These are phyloP conservation scores for Oryza officinalis DNA, from an alignment of 176 grass and related monocot genomes.

Conservation along the genomic window DNA sequence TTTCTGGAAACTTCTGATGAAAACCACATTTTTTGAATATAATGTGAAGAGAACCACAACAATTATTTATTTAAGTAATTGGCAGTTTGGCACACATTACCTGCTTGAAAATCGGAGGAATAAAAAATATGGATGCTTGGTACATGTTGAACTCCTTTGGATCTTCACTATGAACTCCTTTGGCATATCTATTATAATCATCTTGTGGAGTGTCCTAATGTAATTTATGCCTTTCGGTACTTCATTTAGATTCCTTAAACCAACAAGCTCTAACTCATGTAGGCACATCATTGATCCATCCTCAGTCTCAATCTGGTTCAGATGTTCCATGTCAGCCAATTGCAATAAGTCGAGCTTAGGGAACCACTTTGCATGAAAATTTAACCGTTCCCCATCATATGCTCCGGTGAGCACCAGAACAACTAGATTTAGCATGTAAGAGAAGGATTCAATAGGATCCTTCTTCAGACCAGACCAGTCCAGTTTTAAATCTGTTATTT, in stretches of 20 bases:
- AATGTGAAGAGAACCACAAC: not conserved
- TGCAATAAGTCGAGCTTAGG: conserved; percentile 40
- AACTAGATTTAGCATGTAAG: conserved; percentile 38
- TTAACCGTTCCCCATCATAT: conserved; percentile 35
- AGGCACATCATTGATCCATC: conserved; percentile 46
- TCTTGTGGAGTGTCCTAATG: conserved; percentile 34
- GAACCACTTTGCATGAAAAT: conserved; percentile 47
- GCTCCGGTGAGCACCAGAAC: conserved; percentile 15
- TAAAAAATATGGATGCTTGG: conserved; percentile 25
- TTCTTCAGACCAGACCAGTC: conserved; percentile 47
- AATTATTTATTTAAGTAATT: not conserved
- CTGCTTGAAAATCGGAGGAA: conserved; percentile 31
- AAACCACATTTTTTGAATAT: not conserved
- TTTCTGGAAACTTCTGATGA: not conserved
- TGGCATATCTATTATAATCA: conserved; percentile 36
- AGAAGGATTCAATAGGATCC: conserved; percentile 52
- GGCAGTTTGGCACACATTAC: not conserved
- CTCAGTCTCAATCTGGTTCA: conserved; percentile 39
- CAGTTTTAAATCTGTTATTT: conserved; percentile 35
- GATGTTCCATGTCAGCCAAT: conserved; percentile 41
- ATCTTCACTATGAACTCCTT: conserved; percentile 41
- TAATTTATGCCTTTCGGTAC: conserved; percentile 42
- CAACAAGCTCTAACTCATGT: conserved; percentile 11
- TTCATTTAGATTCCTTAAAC: conserved; percentile 37
- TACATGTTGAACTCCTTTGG: conserved; percentile 41